phyloP scores from a whole-genome alignment of 768 basidiomycete species.

The Leccinum rimulosum region DNA sequence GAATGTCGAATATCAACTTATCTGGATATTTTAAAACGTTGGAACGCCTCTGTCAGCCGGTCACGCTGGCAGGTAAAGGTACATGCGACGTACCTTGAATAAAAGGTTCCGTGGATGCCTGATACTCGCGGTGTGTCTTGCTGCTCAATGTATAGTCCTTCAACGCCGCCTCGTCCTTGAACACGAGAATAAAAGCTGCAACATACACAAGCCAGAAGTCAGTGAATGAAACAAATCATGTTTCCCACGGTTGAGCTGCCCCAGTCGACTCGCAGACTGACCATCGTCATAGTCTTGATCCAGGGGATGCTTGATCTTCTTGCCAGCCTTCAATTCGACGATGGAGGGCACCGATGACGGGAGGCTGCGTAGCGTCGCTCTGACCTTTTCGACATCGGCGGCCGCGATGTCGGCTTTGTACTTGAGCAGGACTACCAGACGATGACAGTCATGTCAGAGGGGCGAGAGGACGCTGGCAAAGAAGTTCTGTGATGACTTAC shows the following conservation, averaged over 20 bases:
- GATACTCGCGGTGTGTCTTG: constrained; percentile 15
- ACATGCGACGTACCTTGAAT: constrained; percentile 18
- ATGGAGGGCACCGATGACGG: constrained; percentile 22
- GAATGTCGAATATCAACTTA: constrained; percentile 24
- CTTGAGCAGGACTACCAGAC: constrained; percentile 18
- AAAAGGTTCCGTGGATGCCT: not conserved
- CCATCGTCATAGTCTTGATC: constrained; percentile 26
- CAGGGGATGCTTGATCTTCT: constrained; percentile 16
- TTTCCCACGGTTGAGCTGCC: not conserved
- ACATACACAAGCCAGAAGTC: not conserved
- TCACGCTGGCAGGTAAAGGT: not conserved
- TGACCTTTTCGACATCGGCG: constrained; percentile 2
- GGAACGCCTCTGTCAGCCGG: not conserved
- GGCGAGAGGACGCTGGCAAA: not conserved
- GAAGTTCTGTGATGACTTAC: constrained; percentile 11
- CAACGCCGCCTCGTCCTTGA: not conserved
- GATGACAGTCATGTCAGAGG: not conserved
- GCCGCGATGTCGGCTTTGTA: constrained; percentile 16
- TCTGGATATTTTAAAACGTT: constrained; percentile 6
- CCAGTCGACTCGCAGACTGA: not conserved
- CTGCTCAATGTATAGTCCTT: not conserved
- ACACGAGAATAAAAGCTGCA: not conserved
- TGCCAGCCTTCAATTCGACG: constrained; percentile 9
- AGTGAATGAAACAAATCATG: not conserved
- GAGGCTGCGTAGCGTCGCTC: constrained; percentile 9